Base-by-base conservation (phyloP, 352 stramenopile genomes). In the Pythium monospermum region DNA sequence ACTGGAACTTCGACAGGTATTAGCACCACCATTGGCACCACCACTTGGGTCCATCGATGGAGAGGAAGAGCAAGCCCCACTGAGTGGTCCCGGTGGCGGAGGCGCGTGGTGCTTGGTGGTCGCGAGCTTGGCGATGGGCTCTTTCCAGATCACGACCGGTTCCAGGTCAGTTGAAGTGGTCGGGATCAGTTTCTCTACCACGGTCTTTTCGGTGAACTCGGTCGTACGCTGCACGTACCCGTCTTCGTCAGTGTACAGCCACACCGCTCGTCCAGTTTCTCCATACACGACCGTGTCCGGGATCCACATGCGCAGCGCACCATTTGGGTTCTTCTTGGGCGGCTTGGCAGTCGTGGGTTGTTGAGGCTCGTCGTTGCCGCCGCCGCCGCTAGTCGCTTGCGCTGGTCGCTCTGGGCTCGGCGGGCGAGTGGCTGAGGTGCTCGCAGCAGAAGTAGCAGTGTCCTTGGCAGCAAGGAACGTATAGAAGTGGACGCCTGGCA, bases 221-320 rank as follows among this genome's bases (percentile, higher is more conserved):
- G 71, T 82, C 10, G 57, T 63, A 13, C 78, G 67, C 40, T 87
- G 76, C 1, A 92, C 71, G 18, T 75, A 76, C 5, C 82, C 82
- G 4, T 86, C 59, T 13, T 83, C 74, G 43, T 91, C 77, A 0
- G 64, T 85, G 57, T 84, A 88, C 30, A 93, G 54, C 71, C 77
- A 87, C 23, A 90, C 61, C 2, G 75, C 79, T 2, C 72, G 77
- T 1, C 79, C 79, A 0, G 73, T 85, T 39, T 88, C 82, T 4
- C 82, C 82, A 28, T 89, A 93, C 31, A 93, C 68, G 40, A 93
- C 77, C 4, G 82, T 93, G 38, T 93, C 77, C 0, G 82, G 82
- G 11, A 93, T 71, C 54, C 76, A 83, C 60, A 91, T 71, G 23
- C 76, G 76, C 7, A 89, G 49, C n/a, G 53, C 53, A 4, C 27